Conservation (phyloP, 164 flowering plant genomes). For the Umbellularia californica region DNA sequence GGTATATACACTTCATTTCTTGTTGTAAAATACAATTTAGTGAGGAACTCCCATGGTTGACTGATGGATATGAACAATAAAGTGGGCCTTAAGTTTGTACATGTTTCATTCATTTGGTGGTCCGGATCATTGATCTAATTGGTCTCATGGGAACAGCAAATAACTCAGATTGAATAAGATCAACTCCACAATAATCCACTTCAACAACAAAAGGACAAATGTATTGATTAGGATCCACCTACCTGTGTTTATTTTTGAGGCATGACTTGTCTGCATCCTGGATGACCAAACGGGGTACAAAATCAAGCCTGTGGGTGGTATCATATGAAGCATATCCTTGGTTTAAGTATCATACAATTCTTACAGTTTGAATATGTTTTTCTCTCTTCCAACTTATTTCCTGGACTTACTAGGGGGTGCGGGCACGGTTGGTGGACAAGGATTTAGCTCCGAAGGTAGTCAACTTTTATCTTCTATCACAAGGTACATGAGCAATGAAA, state of each 20-base stretch:
- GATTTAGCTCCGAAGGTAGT: slow-evolving; percentile 88
- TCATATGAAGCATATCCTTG: neutral
- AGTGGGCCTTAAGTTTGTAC: neutral
- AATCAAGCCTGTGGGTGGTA: neutral
- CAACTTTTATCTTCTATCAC: neutral
- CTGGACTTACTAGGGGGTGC: slow-evolving; percentile 54
- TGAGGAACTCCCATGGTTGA: neutral
- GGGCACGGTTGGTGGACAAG: slow-evolving; percentile 78
- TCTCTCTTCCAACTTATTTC: neutral
- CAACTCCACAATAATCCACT: neutral
- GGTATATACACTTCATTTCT: slow-evolving; percentile 36
- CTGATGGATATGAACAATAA: neutral
- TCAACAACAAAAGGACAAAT: neutral
- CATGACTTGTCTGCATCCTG: neutral
- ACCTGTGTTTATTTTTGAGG: neutral
- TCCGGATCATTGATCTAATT: neutral
- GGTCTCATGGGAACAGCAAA: neutral
- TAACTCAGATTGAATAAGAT: neutral
- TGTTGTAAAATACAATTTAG: neutral
- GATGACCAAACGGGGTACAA: neutral
- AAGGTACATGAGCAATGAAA: neutral
- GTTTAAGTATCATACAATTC: neutral
- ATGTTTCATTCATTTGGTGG: neutral
- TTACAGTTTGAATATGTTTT: neutral
- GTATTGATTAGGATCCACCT: neutral